Evolutionary conservation across 768 basidiomycete genomes (phyloP).

Genomic region (Tricholoma saponaceum): DNA sequence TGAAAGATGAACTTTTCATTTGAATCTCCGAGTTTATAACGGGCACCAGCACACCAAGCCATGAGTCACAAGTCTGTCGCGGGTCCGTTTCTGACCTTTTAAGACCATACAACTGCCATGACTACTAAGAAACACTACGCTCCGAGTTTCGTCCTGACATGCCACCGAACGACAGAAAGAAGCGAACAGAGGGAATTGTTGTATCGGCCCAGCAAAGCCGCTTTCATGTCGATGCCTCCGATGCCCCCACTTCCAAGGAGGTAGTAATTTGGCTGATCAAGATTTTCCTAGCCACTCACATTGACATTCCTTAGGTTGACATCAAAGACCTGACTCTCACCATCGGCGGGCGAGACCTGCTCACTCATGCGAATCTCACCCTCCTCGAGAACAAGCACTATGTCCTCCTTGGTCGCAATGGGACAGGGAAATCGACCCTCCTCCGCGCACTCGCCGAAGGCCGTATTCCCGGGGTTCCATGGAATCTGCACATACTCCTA

Average conservation of each 20-base stretch:
- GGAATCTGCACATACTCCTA: conserved; percentile 38
- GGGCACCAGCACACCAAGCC: too few species aligned
- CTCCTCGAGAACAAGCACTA: conserved; percentile 48
- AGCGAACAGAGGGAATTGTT: conserved; percentile 18
- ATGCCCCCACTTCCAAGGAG: conserved; percentile 24
- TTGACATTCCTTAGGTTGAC: conserved; percentile 33
- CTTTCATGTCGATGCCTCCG: conserved; percentile 45
- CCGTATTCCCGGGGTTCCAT: conserved; percentile 44
- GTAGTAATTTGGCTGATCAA: conserved; percentile 2
- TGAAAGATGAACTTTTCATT: background rate
- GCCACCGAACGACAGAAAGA: conserved; percentile 12
- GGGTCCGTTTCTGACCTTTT: background rate
- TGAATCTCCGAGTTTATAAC: too few species aligned
- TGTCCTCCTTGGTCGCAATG: conserved; percentile 54
- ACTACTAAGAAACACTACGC: background rate
- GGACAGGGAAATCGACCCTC: conserved; percentile 48
- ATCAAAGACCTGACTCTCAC: conserved; percentile 49
- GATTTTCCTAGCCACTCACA: background rate
- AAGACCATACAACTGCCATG: background rate
- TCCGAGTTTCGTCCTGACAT: background rate
- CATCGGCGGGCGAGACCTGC: conserved; percentile 47
- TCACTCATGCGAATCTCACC: conserved; percentile 48
- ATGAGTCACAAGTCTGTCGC: background rate
- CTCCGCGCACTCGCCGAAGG: conserved; percentile 38
- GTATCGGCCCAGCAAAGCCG: conserved; percentile 46